These are phyloP conservation scores for Cyamopsis tetragonoloba DNA, from an alignment of 306 rosid genomes.

Conservation along the genomic window DNA sequence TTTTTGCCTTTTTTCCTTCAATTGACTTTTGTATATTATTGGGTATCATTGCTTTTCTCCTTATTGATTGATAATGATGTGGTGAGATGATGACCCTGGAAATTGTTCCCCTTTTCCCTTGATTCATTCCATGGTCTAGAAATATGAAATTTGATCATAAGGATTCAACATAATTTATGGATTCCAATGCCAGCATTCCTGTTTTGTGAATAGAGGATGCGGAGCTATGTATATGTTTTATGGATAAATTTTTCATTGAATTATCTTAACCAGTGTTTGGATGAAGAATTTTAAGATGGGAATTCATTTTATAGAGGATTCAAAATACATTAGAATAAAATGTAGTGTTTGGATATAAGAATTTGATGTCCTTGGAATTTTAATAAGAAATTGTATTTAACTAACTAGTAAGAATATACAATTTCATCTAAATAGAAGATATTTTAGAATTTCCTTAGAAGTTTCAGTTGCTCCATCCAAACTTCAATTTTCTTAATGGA, in stretches of 20 bases:
- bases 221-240: background rate
- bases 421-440: no score
- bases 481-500: background rate
- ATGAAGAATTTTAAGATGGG: no score
- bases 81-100: constrained; percentile 12
- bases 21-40: background rate
- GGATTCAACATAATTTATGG: background rate
- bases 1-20: constrained; percentile 9
- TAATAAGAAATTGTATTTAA: no score
- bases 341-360: no score
- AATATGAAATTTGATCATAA: constrained; percentile 4
- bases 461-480: no score
- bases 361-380: no score
- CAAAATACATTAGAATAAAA: no score
- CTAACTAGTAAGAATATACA: no score
- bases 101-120: background rate
- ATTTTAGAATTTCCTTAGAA: no score
- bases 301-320: no score
- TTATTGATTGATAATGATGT: constrained; percentile 12
- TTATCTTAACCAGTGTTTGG: no score
- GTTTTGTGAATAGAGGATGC: background rate
- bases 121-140: constrained; percentile 8
- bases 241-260: background rate
- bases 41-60: constrained; percentile 10
- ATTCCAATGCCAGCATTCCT: constrained; percentile 2